Base-by-base conservation (phyloP, 306 rosid genomes). In the Fragaria vesca region DNA sequence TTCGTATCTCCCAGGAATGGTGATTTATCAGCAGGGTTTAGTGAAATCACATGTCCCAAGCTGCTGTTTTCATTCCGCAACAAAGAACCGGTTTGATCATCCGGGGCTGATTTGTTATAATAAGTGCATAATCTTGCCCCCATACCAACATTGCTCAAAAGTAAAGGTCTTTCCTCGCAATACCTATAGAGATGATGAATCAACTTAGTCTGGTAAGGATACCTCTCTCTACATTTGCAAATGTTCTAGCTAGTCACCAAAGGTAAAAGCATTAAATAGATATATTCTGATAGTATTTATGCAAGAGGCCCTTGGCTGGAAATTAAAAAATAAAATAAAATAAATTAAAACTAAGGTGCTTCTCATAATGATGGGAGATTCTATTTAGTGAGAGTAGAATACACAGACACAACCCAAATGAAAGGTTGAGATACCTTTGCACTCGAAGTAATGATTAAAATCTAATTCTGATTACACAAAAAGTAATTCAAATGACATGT, bases 111-210 rank as follows among this genome's bases (percentile, higher is more conserved):
- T 81, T 94, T 94, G 83, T 90, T 95, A 82, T 92, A 92, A 81
- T 94, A 94, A n/a, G 95, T 92, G 84, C 98, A 94, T 26, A 94
- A 90, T 81, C 95, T 92, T 66, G 97, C 95, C 79, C 97, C 98
- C 98, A 92, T 92, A 75, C 98, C 98, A 78, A 81, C 87, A 84
- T 90, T 94, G 87, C 97, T 85, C 88, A 92, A 80, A 80, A 94
- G 94, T 80, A 94, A 87, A 82, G 98, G 98, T 77, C 98, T 89
- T 88, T 94, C 98, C 89, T 94, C 98, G 62, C 97, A 92, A 82
- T 94, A 94, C 89, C 98, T 95, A 69, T 55, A 74, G 83, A 78
- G 72, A 81, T 46, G 76, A 78, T 70, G 78, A 52, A 76, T 62
- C 45, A 68, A 71, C 78, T 26, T 17, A 79, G 58, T 40, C 79